Evolutionary conservation across 108 stramenopile species (phyloP).

Genomic region (Cyclotella baltica): DNA sequence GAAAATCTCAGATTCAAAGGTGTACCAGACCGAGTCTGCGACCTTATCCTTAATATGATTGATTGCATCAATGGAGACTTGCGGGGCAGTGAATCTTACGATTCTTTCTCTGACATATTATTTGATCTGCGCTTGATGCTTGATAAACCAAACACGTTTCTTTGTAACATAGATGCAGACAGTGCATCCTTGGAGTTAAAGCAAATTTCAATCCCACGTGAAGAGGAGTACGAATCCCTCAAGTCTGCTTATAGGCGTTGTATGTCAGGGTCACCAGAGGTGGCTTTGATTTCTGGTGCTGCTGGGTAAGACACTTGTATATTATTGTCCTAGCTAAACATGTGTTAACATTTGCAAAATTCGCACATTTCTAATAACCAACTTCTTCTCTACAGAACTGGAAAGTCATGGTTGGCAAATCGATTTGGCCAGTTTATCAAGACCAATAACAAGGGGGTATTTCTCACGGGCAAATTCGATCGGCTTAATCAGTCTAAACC

Average conservation of each 20-base stretch:
- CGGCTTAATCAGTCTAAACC: constrained; percentile 37
- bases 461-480: constrained; percentile 39
- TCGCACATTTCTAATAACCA: too few relatives aligned
- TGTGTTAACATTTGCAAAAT: too few relatives aligned
- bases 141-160: constrained; percentile 26
- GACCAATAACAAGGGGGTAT: constrained; percentile 16
- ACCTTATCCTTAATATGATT: constrained; percentile 27
- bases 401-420: constrained; percentile 35
- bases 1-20: constrained; percentile 14
- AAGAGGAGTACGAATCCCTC: constrained; percentile 7
- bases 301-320: too few relatives aligned
- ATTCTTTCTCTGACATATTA: constrained; percentile 16
- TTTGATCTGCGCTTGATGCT: constrained; percentile 33
- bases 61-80: constrained; percentile 21
- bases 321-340: too few relatives aligned
- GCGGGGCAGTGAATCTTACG: constrained; percentile 16
- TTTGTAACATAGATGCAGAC: constrained; percentile 15
- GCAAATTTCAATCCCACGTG: constrained; percentile 16
- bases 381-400: too few relatives aligned
- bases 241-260: constrained; percentile 12
- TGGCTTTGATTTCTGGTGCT: constrained; percentile 27
- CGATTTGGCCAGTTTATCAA: constrained; percentile 13
- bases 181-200: constrained; percentile 25
- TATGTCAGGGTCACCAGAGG: constrained; percentile 14
- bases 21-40: constrained; percentile 10